A percentile compares a stretch with the other conserved stretches of the same genome.
These are phyloP conservation scores for Sporothrix inflata DNA, from an alignment of 2,329 filamentous ascomycete species.

Conservation along the genomic window DNA sequence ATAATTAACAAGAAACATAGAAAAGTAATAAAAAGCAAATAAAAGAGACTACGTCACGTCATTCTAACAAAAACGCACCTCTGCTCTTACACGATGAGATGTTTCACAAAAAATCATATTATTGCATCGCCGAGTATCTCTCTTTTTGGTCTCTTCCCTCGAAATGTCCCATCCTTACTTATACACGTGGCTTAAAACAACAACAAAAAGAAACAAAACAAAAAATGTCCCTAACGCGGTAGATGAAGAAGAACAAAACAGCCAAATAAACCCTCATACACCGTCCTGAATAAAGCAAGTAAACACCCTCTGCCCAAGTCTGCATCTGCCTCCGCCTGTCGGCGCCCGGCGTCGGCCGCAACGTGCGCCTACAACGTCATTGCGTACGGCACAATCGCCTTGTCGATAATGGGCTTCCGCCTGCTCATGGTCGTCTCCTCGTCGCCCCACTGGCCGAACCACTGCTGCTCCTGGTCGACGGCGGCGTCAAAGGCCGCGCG, in stretches of 20 bases:
- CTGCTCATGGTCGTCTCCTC: constrained; percentile 63
- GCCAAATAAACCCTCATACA: not conserved
- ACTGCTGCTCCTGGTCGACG: constrained; percentile 65
- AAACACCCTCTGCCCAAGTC: not conserved
- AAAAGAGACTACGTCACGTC: too few relatives aligned
- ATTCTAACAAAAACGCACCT: too few relatives aligned
- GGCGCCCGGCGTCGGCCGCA: not conserved
- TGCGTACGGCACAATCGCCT: constrained; percentile 64
- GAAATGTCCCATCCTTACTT: not conserved
- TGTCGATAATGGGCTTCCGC: constrained; percentile 61
- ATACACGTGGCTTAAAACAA: not conserved
- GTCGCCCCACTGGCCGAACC: constrained; percentile 74
- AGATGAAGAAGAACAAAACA: not conserved
- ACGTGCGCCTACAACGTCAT: constrained; percentile 42
- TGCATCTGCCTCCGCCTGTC: not conserved
- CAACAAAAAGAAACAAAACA: not conserved
- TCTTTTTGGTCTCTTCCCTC: not conserved
- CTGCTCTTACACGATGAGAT: not conserved
- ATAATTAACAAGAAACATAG: too few relatives aligned
- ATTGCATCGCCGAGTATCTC: not conserved
- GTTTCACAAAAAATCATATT: not conserved
- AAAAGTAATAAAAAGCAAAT: too few relatives aligned
- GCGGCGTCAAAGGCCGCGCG: constrained; percentile 72
- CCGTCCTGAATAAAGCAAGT: not conserved
- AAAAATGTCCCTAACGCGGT: not conserved